Conservation (phyloP, 345 rosid species). For the Pugionium dolabratum region DNA sequence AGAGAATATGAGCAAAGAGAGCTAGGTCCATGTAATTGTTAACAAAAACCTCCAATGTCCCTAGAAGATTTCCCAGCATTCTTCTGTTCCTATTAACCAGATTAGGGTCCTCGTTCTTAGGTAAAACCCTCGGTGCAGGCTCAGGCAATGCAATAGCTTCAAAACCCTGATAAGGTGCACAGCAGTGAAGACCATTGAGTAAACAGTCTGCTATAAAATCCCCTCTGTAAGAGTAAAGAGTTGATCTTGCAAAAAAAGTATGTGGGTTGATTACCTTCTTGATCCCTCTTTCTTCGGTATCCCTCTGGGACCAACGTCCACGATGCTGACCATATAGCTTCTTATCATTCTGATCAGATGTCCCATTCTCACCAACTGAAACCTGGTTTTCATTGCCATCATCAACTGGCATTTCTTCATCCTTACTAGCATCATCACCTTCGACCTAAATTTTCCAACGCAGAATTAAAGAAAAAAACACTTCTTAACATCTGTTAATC, state of each 20-base stretch:
- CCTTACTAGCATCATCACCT: slow-evolving; percentile 69
- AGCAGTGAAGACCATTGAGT: slow-evolving; percentile 54
- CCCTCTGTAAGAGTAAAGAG: slow-evolving; percentile 36
- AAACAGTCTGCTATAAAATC: slow-evolving; percentile 83
- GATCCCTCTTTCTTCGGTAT: slow-evolving; percentile 49
- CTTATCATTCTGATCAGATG: slow-evolving; percentile 40
- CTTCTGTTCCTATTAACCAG: slow-evolving; percentile 89
- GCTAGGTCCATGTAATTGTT: slow-evolving; percentile 18
- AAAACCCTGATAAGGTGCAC: slow-evolving; percentile 51
- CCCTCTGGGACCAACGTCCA: slow-evolving; percentile 59
- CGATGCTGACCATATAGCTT: slow-evolving; percentile 46
- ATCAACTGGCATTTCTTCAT: slow-evolving; percentile 35
- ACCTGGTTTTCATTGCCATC: slow-evolving; percentile 28
- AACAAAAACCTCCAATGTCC: slow-evolving; percentile 86
- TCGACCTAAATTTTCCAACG: slow-evolving; percentile 43
- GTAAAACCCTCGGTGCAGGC: slow-evolving; percentile 83
- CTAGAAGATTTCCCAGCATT: slow-evolving; percentile 93
- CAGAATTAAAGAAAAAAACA: not conserved
- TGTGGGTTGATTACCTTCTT: slow-evolving; percentile 48
- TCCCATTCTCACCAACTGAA: slow-evolving; percentile 40
- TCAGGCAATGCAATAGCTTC: slow-evolving; percentile 50
- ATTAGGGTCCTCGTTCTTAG: slow-evolving; percentile 90
- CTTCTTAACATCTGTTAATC: not conserved
- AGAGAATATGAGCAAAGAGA: slow-evolving; percentile 12
- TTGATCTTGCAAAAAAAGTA: not conserved